Conservation (phyloP, 768 basidiomycete genomes). For the Psilocybe tampanensis region DNA sequence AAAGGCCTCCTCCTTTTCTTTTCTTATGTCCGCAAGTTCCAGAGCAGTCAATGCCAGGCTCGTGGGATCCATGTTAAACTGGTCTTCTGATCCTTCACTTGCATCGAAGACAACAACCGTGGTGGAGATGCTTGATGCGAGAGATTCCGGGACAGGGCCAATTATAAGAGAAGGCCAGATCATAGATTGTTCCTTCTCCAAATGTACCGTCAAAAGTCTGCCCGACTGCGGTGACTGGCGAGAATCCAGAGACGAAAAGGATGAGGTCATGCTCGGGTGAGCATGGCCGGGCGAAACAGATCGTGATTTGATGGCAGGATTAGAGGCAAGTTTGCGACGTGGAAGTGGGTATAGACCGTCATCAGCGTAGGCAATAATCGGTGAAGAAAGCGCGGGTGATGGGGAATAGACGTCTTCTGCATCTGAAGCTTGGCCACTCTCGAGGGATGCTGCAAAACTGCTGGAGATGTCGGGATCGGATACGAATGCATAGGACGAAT, state of each 20-base stretch:
- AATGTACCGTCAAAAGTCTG: conserved; percentile 74
- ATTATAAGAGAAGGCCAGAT: conserved; percentile 85
- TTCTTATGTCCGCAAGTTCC: conserved; percentile 74
- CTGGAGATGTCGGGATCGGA: conserved; percentile 88
- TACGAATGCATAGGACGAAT: conserved; percentile 79
- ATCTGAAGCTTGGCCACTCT: conserved; percentile 74
- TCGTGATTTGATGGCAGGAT: conserved; percentile 43
- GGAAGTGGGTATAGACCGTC: conserved; percentile 38
- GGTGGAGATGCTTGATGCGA: conserved; percentile 54
- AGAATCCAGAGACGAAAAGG: conserved; percentile 79
- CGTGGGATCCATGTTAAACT: conserved; percentile 87
- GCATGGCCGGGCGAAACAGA: conserved; percentile 59
- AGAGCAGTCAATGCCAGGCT: conserved; percentile 73
- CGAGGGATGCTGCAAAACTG: conserved; percentile 81
- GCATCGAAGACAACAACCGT: conserved; percentile 55
- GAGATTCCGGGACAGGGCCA: conserved; percentile 67
- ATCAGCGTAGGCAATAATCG: conserved; percentile 60
- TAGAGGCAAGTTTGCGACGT: conserved; percentile 29
- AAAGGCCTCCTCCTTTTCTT: conserved; percentile 76
- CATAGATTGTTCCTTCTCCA: conserved; percentile 77
- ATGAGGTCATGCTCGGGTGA: conserved; percentile 63
- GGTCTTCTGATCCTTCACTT: conserved; percentile 54
- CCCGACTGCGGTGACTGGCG: conserved; percentile 58
- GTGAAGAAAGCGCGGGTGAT: conserved; percentile 66
- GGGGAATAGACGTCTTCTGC: conserved; percentile 57